Base-by-base conservation (phyloP, 306 rosid genomes). In the Cicer yamashitae region DNA sequence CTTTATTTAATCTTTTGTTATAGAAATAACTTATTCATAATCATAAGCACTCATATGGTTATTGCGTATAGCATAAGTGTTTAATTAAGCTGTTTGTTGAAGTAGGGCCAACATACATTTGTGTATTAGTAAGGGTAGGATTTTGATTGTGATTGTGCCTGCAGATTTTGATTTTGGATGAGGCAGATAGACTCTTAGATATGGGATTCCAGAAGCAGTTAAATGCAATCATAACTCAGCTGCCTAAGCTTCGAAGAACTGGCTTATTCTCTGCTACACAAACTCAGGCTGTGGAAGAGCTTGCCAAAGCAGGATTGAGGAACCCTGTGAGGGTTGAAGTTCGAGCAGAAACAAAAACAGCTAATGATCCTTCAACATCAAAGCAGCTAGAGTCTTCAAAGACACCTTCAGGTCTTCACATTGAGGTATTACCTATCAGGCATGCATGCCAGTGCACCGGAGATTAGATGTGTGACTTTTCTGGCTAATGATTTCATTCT, bases 261-360 rank as follows among this genome's bases (percentile, higher is more conserved):
- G 97, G 96, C 76, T 91, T 94, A 47, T 94, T 94, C 77, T 94
- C 97, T 8, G 99, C 96, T 78, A 94, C 97, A 20, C 96, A 92
- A 83, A 94, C 97, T 22, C 90, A 92, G 86, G 97, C 96, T 44
- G 93, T 90, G 64, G 90, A 89, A 82, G 99, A 94, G 81, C 90
- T 94, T 74, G 66, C 99, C 38, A 94, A 87, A 80, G 99, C 97
- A 13, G 97, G 97, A 54, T 53, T 89, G 72, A 94, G 99, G 77
- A 94, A 92, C 81, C 99, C 99, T 38, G 85, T 87, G 75, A 86
- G 92, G 82, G 97, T 94, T 56, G 96, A 86, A 86, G 99, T 94
- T 34, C 83, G 82, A 43, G 96, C 97, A 1, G 96, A 91, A 81
- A 61, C 86, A 22, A 94, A 86, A 70, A 38, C 72, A 3, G 38